Evolutionary conservation across 176 grass and related monocot genomes (phyloP).

Genomic region (Ampelocalamus luodianensis): DNA sequence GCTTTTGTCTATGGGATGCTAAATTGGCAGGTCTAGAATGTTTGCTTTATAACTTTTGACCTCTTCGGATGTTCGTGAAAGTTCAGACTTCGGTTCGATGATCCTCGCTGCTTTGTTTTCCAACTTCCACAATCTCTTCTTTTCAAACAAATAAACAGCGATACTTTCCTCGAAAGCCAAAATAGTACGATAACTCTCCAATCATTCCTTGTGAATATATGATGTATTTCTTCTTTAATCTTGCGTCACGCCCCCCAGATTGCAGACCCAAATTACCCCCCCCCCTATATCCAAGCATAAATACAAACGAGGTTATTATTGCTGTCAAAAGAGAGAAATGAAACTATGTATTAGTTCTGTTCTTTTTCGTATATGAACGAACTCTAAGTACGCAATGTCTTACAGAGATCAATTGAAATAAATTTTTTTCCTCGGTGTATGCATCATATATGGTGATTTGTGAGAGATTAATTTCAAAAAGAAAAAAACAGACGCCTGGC

Average conservation of each 20-base stretch:
- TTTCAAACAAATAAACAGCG: conserved; percentile 8
- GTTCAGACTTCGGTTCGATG: conserved; percentile 23
- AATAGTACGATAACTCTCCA: not conserved
- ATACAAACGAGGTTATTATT: not conserved
- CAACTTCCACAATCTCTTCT: conserved; percentile 21
- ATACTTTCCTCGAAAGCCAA: not conserved
- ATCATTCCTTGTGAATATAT: not conserved
- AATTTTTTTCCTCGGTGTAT: not conserved
- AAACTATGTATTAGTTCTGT: not conserved
- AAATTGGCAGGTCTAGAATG: conserved; percentile 28
- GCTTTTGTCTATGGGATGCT: conserved; percentile 1
- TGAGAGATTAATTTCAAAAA: not conserved
- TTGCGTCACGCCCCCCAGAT: not conserved
- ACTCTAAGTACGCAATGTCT: not conserved
- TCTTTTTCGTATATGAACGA: not conserved
- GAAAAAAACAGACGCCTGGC: not conserved
- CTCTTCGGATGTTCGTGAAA: conserved; percentile 19
- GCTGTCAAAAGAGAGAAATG: not conserved
- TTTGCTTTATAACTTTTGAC: conserved; percentile 45
- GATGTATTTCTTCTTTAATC: not conserved
- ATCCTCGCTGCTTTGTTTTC: conserved; percentile 31
- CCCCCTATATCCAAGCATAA: not conserved
- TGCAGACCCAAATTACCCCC: not conserved
- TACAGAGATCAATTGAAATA: not conserved
- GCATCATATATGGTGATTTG: not conserved